Percentiles rank a stretch among this genome's conserved stretches.
Evolutionary conservation across 1,284 basidiomycete species (phyloP).

Genomic region (Tremellales sp.): DNA sequence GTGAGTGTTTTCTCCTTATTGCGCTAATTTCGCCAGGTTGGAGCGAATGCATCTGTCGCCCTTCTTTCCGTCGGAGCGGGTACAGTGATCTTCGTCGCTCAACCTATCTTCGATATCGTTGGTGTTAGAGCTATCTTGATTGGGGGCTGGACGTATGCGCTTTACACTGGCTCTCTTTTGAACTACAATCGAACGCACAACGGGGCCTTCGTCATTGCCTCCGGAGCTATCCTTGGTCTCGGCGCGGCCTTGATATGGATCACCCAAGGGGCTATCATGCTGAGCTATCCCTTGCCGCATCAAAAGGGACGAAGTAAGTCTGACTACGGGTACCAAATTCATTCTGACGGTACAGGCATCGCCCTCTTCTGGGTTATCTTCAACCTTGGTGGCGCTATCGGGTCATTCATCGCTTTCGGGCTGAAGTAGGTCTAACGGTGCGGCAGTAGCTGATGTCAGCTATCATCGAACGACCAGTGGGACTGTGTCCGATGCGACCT

Average conservation of each 20-base stretch:
- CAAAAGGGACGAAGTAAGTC: slow-evolving; percentile 76
- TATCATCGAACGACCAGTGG: slow-evolving; percentile 43
- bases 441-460: slow-evolving; percentile 33
- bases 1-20: not conserved
- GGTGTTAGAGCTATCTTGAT: slow-evolving; percentile 16
- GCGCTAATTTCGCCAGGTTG: slow-evolving; percentile 1
- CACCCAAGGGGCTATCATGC: slow-evolving; percentile 76
- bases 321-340: no score
- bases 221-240: slow-evolving; percentile 75
- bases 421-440: slow-evolving; percentile 15
- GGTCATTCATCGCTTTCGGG: slow-evolving; percentile 63
- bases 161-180: slow-evolving; percentile 20
- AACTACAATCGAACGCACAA: slow-evolving; percentile 59
- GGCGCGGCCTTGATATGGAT: slow-evolving; percentile 84
- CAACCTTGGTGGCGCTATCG: slow-evolving; percentile 67
- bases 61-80: slow-evolving; percentile 19
- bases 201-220: slow-evolving; percentile 64
- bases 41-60: slow-evolving; percentile 18
- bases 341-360: no score
- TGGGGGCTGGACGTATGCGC: slow-evolving; percentile 21
- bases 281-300: slow-evolving; percentile 68
- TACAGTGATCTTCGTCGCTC: slow-evolving; percentile 17
- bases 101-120: slow-evolving; percentile 20
- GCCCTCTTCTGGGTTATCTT: slow-evolving; percentile 73
- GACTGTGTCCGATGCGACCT: slow-evolving; percentile 16